Base-by-base conservation (phyloP, 2,329 filamentous ascomycete genomes). In the Microcera coccophila region DNA sequence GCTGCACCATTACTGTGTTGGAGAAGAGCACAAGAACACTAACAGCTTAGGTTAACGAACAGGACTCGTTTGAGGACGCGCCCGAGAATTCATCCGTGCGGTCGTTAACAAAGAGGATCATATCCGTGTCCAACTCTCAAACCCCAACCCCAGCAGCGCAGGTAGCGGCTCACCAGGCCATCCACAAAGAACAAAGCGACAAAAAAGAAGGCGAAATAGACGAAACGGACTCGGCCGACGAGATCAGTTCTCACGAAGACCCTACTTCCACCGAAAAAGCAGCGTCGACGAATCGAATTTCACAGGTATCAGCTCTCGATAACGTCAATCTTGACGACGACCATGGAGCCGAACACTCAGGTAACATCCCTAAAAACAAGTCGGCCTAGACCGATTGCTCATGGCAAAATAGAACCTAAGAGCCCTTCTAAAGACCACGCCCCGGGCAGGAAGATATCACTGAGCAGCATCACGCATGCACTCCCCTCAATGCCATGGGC, bases 401-500 rank as follows among this genome's bases (percentile, higher is more conserved):
- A 62, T 39, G 8, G 10, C 21, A 12, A 38, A 28, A 12, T 34
- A 64, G 63, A 61, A 18, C 50, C 58, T n/a, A 57, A 59, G 46
- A 65, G 60, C 44, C 55, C 67, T 42, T 36, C 59, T 45, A 54
- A 62, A 42, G 62, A 62, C 38, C 69, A 70, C 39, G 61, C 63
- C 35, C 62, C 74, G 15, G 73, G 74, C 39, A 81, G 78, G 62
- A 75, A 78, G 38, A 68, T 82, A 37, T 82, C 81, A 33, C 73
- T 81, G 28, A 81, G 83, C 65, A 88, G 85, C 53, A 77, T 93
- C 40, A 83, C 86, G 29, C 84, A 79, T 42, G 81, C 78, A 35
- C 74, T 93, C 38, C 84, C 87, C 26, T 75, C 86, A 22, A 79
- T 88, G 66, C 82, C 84, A 45, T 88, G 84, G 84, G 82, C 79